Conservation (phyloP, 208 protist species). For the Leishmania lainsoni region DNA sequence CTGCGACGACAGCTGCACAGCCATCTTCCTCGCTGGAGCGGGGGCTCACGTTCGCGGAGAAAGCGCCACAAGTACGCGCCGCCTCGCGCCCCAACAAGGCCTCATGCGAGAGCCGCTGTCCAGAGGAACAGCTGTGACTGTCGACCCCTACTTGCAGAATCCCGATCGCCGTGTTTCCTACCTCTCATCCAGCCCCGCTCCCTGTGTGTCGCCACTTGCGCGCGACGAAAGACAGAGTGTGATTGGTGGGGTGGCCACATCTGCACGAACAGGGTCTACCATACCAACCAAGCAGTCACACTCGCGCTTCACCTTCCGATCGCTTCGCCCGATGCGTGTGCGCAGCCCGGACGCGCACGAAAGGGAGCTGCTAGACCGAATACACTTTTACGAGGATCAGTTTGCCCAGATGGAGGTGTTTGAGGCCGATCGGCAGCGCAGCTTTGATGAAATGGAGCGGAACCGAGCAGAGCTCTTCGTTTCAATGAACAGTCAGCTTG, state of each 20-base stretch:
- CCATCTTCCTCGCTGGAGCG: constrained; percentile 2
- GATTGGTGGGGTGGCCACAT: neutral
- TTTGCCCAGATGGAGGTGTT: constrained; percentile 54
- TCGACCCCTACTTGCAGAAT: constrained; percentile 1
- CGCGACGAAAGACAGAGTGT: constrained; percentile 12
- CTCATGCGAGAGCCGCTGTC: neutral
- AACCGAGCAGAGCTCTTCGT: constrained; percentile 77
- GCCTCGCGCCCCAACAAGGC: constrained; percentile 13
- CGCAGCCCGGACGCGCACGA: constrained; percentile 68
- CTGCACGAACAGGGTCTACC: neutral
- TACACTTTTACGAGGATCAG: constrained; percentile 57
- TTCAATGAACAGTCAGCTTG: constrained; percentile 74
- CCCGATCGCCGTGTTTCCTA: constrained; percentile 9
- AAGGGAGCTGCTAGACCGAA: constrained; percentile 55
- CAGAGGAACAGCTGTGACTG: neutral
- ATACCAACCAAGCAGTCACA: neutral
- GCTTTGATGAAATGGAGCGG: constrained; percentile 77
- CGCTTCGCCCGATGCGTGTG: constrained; percentile 56
- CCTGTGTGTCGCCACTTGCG: constrained; percentile 25
- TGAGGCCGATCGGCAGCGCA: constrained; percentile 64
- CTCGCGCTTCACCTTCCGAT: constrained; percentile 38
- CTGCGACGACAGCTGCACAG: neutral
- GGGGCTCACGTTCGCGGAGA: neutral
- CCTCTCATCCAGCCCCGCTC: neutral
- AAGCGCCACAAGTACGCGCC: constrained; percentile 2